Evolutionary conservation across 2,329 filamentous ascomycete species (phyloP), one percentile per base, ranked within the genome.

Genomic region (Arthrobotrys conoides): DNA sequence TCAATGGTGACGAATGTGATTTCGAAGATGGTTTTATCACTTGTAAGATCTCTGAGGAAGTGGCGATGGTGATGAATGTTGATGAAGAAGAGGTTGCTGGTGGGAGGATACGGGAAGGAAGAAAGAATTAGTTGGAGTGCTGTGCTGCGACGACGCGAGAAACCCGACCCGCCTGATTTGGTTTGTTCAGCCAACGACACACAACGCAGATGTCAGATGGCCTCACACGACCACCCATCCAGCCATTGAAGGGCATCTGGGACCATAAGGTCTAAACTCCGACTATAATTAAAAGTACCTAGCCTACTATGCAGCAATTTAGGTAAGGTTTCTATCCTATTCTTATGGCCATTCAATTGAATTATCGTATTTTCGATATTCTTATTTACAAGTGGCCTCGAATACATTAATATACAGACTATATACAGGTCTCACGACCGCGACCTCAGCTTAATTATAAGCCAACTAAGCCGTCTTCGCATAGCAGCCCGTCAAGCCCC

Each of bases 401-500:
- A 33, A n/a, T 57, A 33, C 8, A 16, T 6, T 41, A 41, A 24
- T 44, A 61, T 61, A 61, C 36, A 61, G 16, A 44, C 24, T 16
- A 44, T 61, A 12, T 38, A 41, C 38, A 46, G 12, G n/a, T 27
- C n/a, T 16, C 38, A 14, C 36, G 2, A 10, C 12, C 1, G 8
- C 24, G 30, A n/a, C n/a, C 4, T 16, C 51, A 30, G n/a, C n/a
- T 14, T 38, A 46, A 5, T 18, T n/a, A 18, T 30, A n/a, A n/a
- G 27, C 6, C 6, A 55, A 8, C 24, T 77, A 46, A 67, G 41
- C 63, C 3, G 41, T 63, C 49, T 64, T 73, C 20, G 76, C 76
- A 61, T 79, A 75, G 18, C 76, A 79, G n/a, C 55, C 76, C 9
- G 64, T 79, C 33, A 79, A 36, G 20, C 81, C 80, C 51, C 80